Percentiles rank a stretch among this genome's conserved stretches.
These are phyloP conservation scores for Aegilops speltoides DNA, from an alignment of 176 grass and related monocot genomes.

Conservation along the genomic window DNA sequence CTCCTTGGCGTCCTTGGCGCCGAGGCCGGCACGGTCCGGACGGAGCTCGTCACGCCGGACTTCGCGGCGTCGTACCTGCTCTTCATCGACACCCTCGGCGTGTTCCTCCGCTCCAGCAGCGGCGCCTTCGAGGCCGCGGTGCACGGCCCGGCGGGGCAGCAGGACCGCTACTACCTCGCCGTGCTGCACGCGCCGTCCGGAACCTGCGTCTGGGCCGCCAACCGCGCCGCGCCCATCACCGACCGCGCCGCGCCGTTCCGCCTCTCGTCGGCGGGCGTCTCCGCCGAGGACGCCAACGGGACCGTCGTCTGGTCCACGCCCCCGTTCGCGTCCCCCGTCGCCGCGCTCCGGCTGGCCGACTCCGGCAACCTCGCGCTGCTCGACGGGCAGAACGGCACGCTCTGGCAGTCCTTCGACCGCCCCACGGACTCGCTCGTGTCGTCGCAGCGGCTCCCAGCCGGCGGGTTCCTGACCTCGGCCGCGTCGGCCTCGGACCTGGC, in stretches of 20 bases:
- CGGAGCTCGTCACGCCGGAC: slow-evolving; percentile 46
- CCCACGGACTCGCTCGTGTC: slow-evolving; percentile 59
- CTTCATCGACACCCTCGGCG: slow-evolving; percentile 47
- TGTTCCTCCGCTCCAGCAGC: slow-evolving; percentile 48
- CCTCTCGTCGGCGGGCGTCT: slow-evolving; percentile 30
- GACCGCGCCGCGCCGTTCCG: slow-evolving; percentile 38
- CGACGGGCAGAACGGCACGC: slow-evolving; percentile 48
- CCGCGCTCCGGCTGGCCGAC: slow-evolving; percentile 40
- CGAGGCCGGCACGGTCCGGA: slow-evolving; percentile 7
- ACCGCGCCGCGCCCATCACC: slow-evolving; percentile 54
- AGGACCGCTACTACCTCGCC: slow-evolving; percentile 49
- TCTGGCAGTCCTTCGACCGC: slow-evolving; percentile 70
- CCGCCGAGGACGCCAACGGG: slow-evolving; percentile 41
- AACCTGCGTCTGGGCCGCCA: slow-evolving; percentile 59
- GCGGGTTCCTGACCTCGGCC: slow-evolving; percentile 36
- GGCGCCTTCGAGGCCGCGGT: slow-evolving; percentile 51
- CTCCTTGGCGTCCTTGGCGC: neutral
- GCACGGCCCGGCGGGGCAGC: slow-evolving; percentile 43
- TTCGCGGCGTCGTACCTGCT: slow-evolving; percentile 51
- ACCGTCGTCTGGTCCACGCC: slow-evolving; percentile 60
- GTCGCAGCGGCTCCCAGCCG: slow-evolving; percentile 40
- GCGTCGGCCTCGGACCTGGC: slow-evolving; percentile 37
- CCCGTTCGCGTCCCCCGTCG: slow-evolving; percentile 1
- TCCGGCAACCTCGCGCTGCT: slow-evolving; percentile 56
- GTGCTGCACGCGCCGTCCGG: slow-evolving; percentile 51